Percentiles rank a stretch among this genome's conserved stretches.
Evolutionary conservation across 371 early-diverging fungal species (phyloP).

Genomic region (Zancudomyces culisetae): DNA sequence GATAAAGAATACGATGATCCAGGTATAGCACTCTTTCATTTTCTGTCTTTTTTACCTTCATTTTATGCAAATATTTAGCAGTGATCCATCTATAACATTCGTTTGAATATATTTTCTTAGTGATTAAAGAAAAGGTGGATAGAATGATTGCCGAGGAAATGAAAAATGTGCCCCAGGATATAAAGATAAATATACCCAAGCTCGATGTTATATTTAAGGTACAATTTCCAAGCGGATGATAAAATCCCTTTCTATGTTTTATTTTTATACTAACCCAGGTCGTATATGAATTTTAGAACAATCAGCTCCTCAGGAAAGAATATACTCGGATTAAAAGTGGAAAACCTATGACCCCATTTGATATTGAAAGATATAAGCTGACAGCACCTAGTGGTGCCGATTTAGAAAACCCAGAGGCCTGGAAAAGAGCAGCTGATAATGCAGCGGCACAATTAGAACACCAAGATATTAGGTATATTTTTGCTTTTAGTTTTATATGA

Average conservation of each 20-base stretch:
- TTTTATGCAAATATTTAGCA: too few relatives aligned
- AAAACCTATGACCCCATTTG: constrained; percentile 32
- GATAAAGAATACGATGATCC: background rate
- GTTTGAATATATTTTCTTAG: background rate
- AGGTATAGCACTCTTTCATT: background rate
- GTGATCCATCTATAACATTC: too few relatives aligned
- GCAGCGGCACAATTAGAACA: constrained; percentile 69
- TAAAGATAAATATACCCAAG: background rate
- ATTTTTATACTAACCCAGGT: too few relatives aligned
- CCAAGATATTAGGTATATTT: constrained; percentile 35
- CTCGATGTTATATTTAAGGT: background rate
- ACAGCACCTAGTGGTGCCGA: constrained; percentile 28
- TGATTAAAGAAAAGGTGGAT: background rate
- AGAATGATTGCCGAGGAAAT: background rate
- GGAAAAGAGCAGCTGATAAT: constrained; percentile 51
- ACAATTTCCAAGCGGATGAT: too few relatives aligned
- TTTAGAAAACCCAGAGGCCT: constrained; percentile 27
- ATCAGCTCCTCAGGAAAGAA: constrained; percentile 33
- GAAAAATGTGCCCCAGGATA: background rate
- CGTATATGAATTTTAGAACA: constrained; percentile 9
- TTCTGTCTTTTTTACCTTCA: background rate
- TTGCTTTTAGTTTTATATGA: background rate
- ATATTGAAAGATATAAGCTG: constrained; percentile 38
- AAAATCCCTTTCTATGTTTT: too few relatives aligned
- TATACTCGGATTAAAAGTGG: constrained; percentile 38